Evolutionary conservation across 1,284 basidiomycete genomes (phyloP).

Genomic region (Chondrostereum purpureum): DNA sequence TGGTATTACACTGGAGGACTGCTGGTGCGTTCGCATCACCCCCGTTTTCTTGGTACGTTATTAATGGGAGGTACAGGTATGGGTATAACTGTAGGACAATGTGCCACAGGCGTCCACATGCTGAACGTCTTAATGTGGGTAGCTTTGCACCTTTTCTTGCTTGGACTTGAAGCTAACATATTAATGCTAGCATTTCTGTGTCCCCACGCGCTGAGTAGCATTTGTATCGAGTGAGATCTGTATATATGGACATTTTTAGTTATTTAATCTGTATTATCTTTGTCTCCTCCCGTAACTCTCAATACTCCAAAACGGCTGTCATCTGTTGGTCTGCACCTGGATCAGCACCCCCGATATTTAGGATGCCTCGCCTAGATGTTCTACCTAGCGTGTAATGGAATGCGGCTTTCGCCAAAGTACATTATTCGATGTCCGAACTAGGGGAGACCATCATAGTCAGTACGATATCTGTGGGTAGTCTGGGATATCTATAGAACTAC

Average conservation of each 20-base stretch:
- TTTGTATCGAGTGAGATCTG: neutral
- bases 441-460: too few species aligned
- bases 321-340: neutral
- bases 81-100: constrained; percentile 26
- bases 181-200: constrained; percentile 2
- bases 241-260: constrained; percentile 1
- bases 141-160: neutral
- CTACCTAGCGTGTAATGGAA: too few species aligned
- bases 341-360: neutral
- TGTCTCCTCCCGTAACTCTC: neutral
- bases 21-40: constrained; percentile 8
- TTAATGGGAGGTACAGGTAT: constrained; percentile 18
- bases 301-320: neutral
- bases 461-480: too few species aligned
- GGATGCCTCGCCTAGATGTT: neutral
- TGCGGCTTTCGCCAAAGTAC: too few species aligned
- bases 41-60: neutral
- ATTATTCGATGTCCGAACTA: too few species aligned
- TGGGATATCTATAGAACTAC: too few species aligned
- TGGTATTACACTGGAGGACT: constrained; percentile 9
- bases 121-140: constrained; percentile 21
- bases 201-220: neutral
- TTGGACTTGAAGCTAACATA: neutral
- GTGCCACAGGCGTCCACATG: constrained; percentile 19
- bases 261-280: neutral